Percentiles rank a stretch among this genome's conserved stretches.
Evolutionary conservation across 169 alveolate genomes (phyloP).

Genomic region (Plasmodium cynomolgi): DNA sequence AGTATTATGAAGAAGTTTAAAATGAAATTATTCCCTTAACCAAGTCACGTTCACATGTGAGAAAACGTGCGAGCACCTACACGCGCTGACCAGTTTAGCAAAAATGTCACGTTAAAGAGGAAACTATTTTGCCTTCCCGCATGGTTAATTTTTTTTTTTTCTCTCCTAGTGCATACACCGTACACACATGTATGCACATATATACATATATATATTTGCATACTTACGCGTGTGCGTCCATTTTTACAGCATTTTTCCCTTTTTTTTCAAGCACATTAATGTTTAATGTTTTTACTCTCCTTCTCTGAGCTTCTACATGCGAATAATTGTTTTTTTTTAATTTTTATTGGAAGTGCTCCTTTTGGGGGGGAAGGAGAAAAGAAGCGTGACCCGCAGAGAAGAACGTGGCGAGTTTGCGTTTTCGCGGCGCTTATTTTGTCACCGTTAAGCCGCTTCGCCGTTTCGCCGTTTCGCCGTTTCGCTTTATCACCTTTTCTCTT

Average conservation of each 20-base stretch:
- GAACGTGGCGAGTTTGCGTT: neutral
- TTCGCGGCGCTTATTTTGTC: neutral
- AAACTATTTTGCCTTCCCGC: neutral
- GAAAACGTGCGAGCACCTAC: neutral
- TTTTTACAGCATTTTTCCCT: neutral
- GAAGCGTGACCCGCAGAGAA: neutral
- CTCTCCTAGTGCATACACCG: neutral
- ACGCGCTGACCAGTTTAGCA: neutral
- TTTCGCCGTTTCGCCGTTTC: neutral
- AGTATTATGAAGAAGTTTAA: neutral
- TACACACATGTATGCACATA: conserved; percentile 1
- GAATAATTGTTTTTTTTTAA: conserved; percentile 4
- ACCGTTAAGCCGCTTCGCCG: neutral
- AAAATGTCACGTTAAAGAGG: neutral
- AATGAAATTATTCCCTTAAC: neutral
- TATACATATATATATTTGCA: neutral
- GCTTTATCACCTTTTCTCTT: neutral
- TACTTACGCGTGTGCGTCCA: neutral
- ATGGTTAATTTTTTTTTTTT: neutral
- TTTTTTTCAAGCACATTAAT: neutral
- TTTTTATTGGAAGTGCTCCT: neutral
- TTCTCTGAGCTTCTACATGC: neutral
- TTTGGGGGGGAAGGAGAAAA: neutral
- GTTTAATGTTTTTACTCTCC: neutral
- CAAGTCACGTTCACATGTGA: neutral